Percentiles rank a stretch among this genome's conserved stretches.
phyloP scores from a whole-genome alignment of 768 basidiomycete genomes.

The Suillus weaverae region DNA sequence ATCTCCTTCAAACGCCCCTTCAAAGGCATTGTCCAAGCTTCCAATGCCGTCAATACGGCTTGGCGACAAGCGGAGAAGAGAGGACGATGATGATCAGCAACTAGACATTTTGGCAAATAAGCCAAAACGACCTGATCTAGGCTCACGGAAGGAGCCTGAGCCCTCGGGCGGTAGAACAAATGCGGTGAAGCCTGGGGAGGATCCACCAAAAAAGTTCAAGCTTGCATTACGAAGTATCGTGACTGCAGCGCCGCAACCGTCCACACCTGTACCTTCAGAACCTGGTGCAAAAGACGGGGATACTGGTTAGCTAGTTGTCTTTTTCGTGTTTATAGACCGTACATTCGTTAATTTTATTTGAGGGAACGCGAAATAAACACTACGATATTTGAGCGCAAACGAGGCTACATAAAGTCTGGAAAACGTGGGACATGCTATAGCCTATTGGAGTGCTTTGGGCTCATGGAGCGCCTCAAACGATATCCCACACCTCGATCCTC shows the following conservation, averaged over 20 bases:
- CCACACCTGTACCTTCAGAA: constrained; percentile 55
- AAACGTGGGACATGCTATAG: not conserved
- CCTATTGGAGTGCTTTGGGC: not conserved
- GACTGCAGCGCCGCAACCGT: constrained; percentile 33
- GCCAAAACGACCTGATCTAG: constrained; percentile 54
- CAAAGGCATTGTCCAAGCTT: constrained; percentile 31
- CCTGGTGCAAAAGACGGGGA: constrained; percentile 71
- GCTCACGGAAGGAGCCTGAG: constrained; percentile 43
- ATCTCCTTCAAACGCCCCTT: constrained; percentile 40
- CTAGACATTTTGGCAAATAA: constrained; percentile 61
- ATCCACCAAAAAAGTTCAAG: constrained; percentile 70
- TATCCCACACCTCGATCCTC: constrained; percentile 8
- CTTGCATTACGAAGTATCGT: constrained; percentile 54
- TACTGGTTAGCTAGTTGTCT: constrained; percentile 49
- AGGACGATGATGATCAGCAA: constrained; percentile 67
- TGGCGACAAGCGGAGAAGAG: constrained; percentile 70
- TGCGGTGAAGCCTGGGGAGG: constrained; percentile 35
- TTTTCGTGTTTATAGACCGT: constrained; percentile 2
- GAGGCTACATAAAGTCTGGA: constrained; percentile 3
- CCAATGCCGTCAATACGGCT: constrained; percentile 49
- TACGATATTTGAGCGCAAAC: constrained; percentile 3
- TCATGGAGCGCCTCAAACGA: constrained; percentile 1
- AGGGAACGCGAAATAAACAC: constrained; percentile 1
- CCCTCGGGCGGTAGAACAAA: constrained; percentile 20
- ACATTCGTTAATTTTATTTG: constrained; percentile 7